Evolutionary conservation across 495 filamentous ascomycete species (phyloP).

Genomic region (Aspergillus steynii): DNA sequence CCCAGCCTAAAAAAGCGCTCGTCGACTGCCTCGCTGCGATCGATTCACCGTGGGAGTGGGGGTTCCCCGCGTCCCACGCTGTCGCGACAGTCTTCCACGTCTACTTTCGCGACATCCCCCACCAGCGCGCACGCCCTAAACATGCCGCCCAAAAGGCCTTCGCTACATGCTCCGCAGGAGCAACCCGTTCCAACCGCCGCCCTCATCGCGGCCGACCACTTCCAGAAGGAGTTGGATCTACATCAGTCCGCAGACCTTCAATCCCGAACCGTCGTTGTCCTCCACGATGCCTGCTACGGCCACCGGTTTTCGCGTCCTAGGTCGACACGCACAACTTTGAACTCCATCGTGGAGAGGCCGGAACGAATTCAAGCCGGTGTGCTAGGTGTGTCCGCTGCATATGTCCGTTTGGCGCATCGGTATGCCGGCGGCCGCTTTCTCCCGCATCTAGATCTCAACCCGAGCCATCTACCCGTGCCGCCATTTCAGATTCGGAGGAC

Average conservation of each 20-base stretch:
- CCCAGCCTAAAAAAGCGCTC: slow-evolving; percentile 47
- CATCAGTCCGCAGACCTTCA: slow-evolving; percentile 55
- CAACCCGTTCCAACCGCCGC: slow-evolving; percentile 55
- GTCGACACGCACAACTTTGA: slow-evolving; percentile 62
- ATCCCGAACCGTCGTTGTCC: slow-evolving; percentile 73
- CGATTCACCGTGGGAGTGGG: slow-evolving; percentile 28
- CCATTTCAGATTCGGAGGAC: slow-evolving; percentile 85
- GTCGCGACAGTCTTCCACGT: slow-evolving; percentile 46
- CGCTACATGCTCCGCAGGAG: slow-evolving; percentile 24
- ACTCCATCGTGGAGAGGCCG: slow-evolving; percentile 84
- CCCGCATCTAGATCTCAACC: slow-evolving; percentile 56
- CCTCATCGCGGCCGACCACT: slow-evolving; percentile 67
- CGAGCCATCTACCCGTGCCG: slow-evolving; percentile 53
- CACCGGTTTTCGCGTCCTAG: slow-evolving; percentile 86
- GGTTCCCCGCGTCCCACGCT: slow-evolving; percentile 37
- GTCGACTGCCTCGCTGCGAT: slow-evolving; percentile 46
- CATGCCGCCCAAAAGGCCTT: slow-evolving; percentile 24
- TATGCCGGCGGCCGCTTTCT: slow-evolving; percentile 70
- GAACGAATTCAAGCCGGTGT: slow-evolving; percentile 86
- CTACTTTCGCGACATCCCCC: slow-evolving; percentile 43
- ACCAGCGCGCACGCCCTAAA: slow-evolving; percentile 23
- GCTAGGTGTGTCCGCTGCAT: slow-evolving; percentile 80
- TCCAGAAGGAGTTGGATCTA: slow-evolving; percentile 65
- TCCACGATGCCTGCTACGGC: slow-evolving; percentile 92
- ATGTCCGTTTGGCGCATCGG: slow-evolving; percentile 80